phyloP scores from a whole-genome alignment of 805 yeast genomes.

The Myxozyma udenii region DNA sequence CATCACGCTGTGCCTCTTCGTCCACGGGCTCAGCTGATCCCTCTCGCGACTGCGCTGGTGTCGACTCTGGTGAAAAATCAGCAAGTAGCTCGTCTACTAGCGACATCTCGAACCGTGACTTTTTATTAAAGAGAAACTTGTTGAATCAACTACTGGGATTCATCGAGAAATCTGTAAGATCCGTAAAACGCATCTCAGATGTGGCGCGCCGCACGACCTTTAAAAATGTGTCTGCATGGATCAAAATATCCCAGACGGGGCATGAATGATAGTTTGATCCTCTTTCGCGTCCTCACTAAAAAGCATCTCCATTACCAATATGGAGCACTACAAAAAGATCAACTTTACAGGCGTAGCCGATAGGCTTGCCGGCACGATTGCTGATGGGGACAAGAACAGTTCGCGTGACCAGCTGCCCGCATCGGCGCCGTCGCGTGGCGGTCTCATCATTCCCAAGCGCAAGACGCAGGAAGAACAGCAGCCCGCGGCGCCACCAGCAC shows the following conservation, averaged over 20 bases:
- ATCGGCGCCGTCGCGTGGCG: slow-evolving; percentile 13
- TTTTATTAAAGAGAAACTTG: too few species aligned
- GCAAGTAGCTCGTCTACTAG: slow-evolving; percentile 43
- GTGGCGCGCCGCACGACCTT: too few species aligned
- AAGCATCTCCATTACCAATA: too few species aligned
- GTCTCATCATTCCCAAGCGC: slow-evolving; percentile 14
- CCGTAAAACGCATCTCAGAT: too few species aligned
- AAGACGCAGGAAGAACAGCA: not conserved
- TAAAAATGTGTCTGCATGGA: too few species aligned
- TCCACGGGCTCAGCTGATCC: slow-evolving; percentile 30
- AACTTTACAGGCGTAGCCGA: slow-evolving; percentile 19
- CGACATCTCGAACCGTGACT: slow-evolving; percentile 35
- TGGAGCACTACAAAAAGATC: slow-evolving; percentile 3
- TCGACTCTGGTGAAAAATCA: slow-evolving; percentile 34
- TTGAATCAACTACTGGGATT: too few species aligned
- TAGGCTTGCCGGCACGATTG: slow-evolving; percentile 11
- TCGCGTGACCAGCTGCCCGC: not conserved
- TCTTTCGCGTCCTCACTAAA: too few species aligned
- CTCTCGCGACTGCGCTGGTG: slow-evolving; percentile 16
- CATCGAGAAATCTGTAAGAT: too few species aligned
- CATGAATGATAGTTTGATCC: too few species aligned
- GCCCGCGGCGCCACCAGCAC: too few species aligned
- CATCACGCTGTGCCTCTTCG: slow-evolving; percentile 25
- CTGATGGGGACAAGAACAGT: not conserved
- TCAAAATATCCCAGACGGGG: too few species aligned